Percentiles rank a stretch among this genome's conserved stretches.
Evolutionary conservation across 108 stramenopile genomes (phyloP).

Genomic region (Discostella pseudostelligera): DNA sequence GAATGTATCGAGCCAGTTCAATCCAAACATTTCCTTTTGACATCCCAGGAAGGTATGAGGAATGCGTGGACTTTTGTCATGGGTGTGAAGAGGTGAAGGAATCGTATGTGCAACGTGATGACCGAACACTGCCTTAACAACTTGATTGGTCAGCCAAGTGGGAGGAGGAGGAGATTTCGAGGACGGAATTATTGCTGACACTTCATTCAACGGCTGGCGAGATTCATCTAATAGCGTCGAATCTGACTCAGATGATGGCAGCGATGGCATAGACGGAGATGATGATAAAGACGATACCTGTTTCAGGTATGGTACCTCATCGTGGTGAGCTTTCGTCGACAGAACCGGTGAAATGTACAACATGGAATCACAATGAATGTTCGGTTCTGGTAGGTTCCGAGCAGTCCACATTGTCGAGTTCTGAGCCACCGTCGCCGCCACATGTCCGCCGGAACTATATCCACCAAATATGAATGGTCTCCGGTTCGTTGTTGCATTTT

Average conservation of each 20-base stretch:
- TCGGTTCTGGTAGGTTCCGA: constrained; percentile 34
- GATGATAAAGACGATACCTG: constrained; percentile 3
- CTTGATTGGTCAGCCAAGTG: constrained; percentile 37
- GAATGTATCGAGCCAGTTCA: constrained; percentile 51
- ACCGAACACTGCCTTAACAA: constrained; percentile 39
- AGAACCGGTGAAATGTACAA: constrained; percentile 51
- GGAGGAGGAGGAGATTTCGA: constrained; percentile 9
- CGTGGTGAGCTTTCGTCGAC: constrained; percentile 29
- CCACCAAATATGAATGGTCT: constrained; percentile 56
- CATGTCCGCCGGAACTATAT: constrained; percentile 67
- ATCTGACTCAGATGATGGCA: constrained; percentile 1
- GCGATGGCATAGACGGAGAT: constrained; percentile 17
- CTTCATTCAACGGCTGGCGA: neutral
- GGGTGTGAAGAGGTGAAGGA: constrained; percentile 50
- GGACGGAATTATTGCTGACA: neutral
- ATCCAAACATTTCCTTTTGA: constrained; percentile 54
- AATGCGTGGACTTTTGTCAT: constrained; percentile 22
- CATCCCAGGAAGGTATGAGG: constrained; percentile 59
- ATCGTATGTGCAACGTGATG: constrained; percentile 12
- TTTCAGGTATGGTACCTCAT: constrained; percentile 3
- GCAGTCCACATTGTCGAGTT: constrained; percentile 28
- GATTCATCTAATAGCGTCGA: neutral
- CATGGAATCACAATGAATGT: constrained; percentile 27
- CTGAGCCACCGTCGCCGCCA: constrained; percentile 53
- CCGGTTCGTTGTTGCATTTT: neutral